Percentiles rank a stretch among this genome's conserved stretches.
Conservation (phyloP, 1,284 basidiomycete genomes). For the Ganoderma sp. region DNA sequence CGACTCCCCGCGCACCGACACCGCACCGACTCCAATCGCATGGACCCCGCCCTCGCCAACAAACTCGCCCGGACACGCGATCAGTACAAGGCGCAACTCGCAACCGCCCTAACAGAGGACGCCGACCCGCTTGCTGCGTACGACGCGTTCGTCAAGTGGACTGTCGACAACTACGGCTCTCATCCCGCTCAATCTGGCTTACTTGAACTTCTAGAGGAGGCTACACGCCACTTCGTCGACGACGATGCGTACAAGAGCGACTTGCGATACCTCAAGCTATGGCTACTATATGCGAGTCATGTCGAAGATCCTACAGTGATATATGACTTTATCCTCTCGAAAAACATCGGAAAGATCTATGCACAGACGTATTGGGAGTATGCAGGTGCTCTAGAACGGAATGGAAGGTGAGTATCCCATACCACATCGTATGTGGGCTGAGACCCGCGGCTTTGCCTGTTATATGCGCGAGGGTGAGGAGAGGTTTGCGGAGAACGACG, state of each 20-base stretch:
- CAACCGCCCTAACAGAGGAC: constrained; percentile 56
- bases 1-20: background rate
- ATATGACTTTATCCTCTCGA: constrained; percentile 83
- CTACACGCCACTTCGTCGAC: constrained; percentile 78
- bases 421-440: background rate
- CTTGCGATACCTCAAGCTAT: constrained; percentile 85
- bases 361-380: constrained; percentile 92
- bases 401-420: constrained; percentile 35
- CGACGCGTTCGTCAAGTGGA: constrained; percentile 74
- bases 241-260: constrained; percentile 86
- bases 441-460: background rate
- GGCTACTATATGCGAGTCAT: constrained; percentile 87
- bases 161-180: constrained; percentile 57
- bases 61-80: constrained; percentile 43
- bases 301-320: constrained; percentile 76
- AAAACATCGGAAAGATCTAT: constrained; percentile 84
- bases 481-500: background rate
- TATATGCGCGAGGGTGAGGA: background rate
- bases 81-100: constrained; percentile 44
- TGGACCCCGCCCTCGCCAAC: constrained; percentile 23
- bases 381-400: constrained; percentile 45
- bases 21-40: constrained; percentile 3
- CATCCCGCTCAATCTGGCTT: constrained; percentile 61
- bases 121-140: constrained; percentile 75
- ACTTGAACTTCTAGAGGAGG: constrained; percentile 75